Percentiles rank a stretch among this genome's conserved stretches.
Conservation (phyloP, 371 early-diverging fungal species). For the Hamiltosporidium tvaerminnensis region DNA sequence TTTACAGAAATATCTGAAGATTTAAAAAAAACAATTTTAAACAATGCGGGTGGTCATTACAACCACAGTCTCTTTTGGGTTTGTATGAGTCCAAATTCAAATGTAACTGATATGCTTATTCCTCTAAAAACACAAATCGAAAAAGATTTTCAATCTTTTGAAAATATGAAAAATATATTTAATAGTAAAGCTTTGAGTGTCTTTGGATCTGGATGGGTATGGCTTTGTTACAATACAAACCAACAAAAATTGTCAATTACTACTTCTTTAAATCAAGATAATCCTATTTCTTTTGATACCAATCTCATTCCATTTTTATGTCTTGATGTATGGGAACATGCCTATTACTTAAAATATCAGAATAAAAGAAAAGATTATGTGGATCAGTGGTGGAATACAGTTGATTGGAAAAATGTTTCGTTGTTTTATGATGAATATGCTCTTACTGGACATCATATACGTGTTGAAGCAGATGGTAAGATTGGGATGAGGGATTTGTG, state of each 20-base stretch:
- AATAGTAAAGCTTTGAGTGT: slow-evolving; percentile 32
- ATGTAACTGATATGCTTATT: slow-evolving; percentile 1
- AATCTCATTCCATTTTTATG: slow-evolving; percentile 46
- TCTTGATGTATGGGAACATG: slow-evolving; percentile 57
- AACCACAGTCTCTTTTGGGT: slow-evolving; percentile 46
- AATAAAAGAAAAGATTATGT: slow-evolving; percentile 49
- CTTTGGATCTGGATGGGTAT: slow-evolving; percentile 56
- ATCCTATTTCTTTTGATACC: slow-evolving; percentile 35
- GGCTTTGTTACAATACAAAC: slow-evolving; percentile 28
- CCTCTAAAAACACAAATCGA: slow-evolving; percentile 19
- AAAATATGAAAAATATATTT: slow-evolving; percentile 50
- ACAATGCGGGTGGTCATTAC: slow-evolving; percentile 46
- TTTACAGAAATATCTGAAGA: too few species aligned
- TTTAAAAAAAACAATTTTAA: not conserved
- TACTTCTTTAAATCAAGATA: slow-evolving; percentile 54
- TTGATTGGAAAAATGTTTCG: slow-evolving; percentile 51
- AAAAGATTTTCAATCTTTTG: slow-evolving; percentile 45
- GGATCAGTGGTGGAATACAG: slow-evolving; percentile 53
- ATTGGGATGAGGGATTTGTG: not conserved
- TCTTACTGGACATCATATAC: not conserved
- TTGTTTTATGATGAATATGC: slow-evolving; percentile 22
- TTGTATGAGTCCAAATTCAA: slow-evolving; percentile 16
- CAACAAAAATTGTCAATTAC: slow-evolving; percentile 38
- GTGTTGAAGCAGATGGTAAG: not conserved
- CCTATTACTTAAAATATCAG: slow-evolving; percentile 55